A percentile compares a stretch with the other conserved stretches of the same genome.
Conservation (phyloP, 2,329 filamentous ascomycete genomes). For the Phialemonium atrogriseum region DNA sequence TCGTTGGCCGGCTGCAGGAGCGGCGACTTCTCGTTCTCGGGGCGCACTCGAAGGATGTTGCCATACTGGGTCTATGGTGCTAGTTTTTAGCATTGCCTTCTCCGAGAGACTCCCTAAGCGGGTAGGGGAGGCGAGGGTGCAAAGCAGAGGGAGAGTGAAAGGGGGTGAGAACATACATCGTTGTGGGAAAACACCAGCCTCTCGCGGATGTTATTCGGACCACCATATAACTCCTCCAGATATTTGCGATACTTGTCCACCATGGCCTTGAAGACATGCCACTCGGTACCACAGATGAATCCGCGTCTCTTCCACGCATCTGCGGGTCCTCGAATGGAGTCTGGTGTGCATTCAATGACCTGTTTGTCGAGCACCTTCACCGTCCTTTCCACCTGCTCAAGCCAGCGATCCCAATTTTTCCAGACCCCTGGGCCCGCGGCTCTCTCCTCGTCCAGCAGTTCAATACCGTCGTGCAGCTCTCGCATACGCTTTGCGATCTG, state of each 20-base stretch:
- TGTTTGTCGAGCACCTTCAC: slow-evolving; percentile 50
- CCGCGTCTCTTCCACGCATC: slow-evolving; percentile 61
- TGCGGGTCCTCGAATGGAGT: slow-evolving; percentile 17
- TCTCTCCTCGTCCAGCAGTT: slow-evolving; percentile 70
- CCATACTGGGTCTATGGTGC: slow-evolving; percentile 81
- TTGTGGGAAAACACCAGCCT: slow-evolving; percentile 93
- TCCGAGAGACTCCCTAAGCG: too few species aligned
- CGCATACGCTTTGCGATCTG: slow-evolving; percentile 97
- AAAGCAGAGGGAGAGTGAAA: not conserved
- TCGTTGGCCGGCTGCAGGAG: slow-evolving; percentile 83
- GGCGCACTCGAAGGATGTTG: slow-evolving; percentile 74
- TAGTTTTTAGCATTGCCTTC: too few species aligned
- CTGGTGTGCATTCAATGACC: slow-evolving; percentile 36
- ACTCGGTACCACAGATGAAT: slow-evolving; percentile 75
- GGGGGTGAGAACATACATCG: slow-evolving; percentile 55
- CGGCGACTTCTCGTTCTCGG: slow-evolving; percentile 69
- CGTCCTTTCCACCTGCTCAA: slow-evolving; percentile 55
- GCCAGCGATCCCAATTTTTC: slow-evolving; percentile 93
- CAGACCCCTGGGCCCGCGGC: slow-evolving; percentile 75
- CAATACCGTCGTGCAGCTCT: slow-evolving; percentile 89
- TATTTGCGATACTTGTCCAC: slow-evolving; percentile 71
- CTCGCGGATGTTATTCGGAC: slow-evolving; percentile 56
- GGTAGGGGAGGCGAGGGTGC: not conserved
- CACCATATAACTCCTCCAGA: slow-evolving; percentile 66
- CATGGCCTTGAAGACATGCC: slow-evolving; percentile 65